These are phyloP conservation scores for Aspergillus diversus DNA, from an alignment of 495 filamentous ascomycete species.

Conservation along the genomic window DNA sequence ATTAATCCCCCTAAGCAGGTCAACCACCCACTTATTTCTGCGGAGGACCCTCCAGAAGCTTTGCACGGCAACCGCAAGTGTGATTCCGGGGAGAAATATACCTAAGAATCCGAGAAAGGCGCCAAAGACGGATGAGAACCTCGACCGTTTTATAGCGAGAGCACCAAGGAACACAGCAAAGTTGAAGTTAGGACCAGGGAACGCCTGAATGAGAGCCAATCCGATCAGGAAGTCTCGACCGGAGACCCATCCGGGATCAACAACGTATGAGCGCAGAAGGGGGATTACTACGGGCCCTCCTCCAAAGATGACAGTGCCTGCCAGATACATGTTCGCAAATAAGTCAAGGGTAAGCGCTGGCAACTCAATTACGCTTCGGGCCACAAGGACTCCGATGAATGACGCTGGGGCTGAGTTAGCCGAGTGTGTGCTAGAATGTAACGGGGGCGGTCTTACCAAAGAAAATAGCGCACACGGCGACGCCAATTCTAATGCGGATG, in stretches of 20 bases:
- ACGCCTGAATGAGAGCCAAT: conserved; percentile 80
- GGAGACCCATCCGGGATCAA: conserved; percentile 78
- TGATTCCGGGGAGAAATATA: conserved; percentile 74
- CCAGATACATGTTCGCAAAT: conserved; percentile 82
- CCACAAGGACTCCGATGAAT: conserved; percentile 65
- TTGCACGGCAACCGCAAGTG: conserved; percentile 67
- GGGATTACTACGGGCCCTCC: conserved; percentile 88
- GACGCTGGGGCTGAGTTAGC: conserved; percentile 30
- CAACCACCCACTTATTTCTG: conserved; percentile 54
- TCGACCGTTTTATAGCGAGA: conserved; percentile 52
- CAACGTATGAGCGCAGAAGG: conserved; percentile 76
- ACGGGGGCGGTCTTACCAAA: conserved; percentile 40
- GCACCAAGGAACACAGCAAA: conserved; percentile 79
- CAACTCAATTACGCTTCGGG: conserved; percentile 51
- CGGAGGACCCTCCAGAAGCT: conserved; percentile 69
- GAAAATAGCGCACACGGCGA: conserved; percentile 54
- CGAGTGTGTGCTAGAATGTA: conserved; percentile 2
- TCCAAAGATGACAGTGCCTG: conserved; percentile 88
- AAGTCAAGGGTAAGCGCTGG: conserved; percentile 59
- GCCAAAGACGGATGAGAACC: conserved; percentile 50
- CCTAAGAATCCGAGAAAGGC: conserved; percentile 68
- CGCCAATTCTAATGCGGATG: conserved; percentile 40
- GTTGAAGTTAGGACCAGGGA: conserved; percentile 88
- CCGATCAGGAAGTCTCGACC: conserved; percentile 81
- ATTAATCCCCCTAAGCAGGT: conserved; percentile 69